These are phyloP conservation scores for Sporisorium graminicola DNA, from an alignment of 1,284 basidiomycete genomes.

Conservation along the genomic window DNA sequence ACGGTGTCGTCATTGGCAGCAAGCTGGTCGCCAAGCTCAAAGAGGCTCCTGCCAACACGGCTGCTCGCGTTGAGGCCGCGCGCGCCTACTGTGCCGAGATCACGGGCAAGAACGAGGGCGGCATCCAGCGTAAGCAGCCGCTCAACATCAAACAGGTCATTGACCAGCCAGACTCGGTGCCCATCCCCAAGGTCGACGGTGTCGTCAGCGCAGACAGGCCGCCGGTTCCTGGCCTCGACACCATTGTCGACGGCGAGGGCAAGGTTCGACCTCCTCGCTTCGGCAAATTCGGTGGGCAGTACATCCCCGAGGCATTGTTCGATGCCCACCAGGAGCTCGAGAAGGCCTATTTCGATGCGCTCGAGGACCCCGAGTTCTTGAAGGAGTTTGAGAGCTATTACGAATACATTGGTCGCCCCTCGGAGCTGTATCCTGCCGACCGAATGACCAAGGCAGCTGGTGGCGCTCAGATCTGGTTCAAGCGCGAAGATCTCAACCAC, in stretches of 20 bases:
- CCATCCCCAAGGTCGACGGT: constrained; percentile 60
- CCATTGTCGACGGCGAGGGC: constrained; percentile 54
- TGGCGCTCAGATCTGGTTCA: constrained; percentile 96
- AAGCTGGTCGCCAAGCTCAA: constrained; percentile 85
- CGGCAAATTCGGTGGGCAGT: constrained; percentile 96
- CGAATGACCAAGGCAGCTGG: constrained; percentile 81
- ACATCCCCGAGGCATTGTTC: constrained; percentile 92
- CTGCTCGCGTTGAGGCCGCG: constrained; percentile 71
- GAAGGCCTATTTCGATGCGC: constrained; percentile 86
- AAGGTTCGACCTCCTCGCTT: constrained; percentile 79
- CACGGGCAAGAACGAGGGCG: constrained; percentile 71
- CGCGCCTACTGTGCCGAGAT: constrained; percentile 76
- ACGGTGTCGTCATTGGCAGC: constrained; percentile 94
- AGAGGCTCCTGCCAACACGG: constrained; percentile 71
- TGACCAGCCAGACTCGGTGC: constrained; percentile 51
- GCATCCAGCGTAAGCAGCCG: constrained; percentile 58
- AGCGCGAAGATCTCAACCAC: constrained; percentile 87
- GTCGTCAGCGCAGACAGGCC: constrained; percentile 54
- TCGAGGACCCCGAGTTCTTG: constrained; percentile 90
- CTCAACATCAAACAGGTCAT: constrained; percentile 56
- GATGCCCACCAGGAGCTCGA: constrained; percentile 92
- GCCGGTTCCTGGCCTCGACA: constrained; percentile 58
- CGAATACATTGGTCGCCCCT: constrained; percentile 87
- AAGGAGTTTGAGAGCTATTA: constrained; percentile 90
- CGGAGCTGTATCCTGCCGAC: constrained; percentile 80